Percentiles rank a stretch among this genome's conserved stretches.
Conservation (phyloP, 345 rosid species). For the Bruguiera sexangula region DNA sequence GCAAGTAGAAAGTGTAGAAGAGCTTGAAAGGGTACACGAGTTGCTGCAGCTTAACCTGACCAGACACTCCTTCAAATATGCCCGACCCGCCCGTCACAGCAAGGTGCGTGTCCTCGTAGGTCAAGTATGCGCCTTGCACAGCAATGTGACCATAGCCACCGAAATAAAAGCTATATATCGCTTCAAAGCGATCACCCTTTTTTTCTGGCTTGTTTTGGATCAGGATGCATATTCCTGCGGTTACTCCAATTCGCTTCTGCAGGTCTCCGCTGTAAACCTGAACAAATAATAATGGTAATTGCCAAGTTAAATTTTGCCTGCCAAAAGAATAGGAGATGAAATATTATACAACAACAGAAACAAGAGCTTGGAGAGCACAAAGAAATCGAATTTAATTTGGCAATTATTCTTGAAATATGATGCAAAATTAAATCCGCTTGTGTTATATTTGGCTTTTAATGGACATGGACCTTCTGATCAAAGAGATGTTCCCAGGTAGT, state of each 20-base stretch:
- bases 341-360: no score
- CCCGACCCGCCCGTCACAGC: slow-evolving; percentile 66
- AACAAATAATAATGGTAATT: background rate
- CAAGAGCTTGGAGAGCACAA: no score
- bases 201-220: slow-evolving; percentile 68
- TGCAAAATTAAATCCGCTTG: no score
- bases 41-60: slow-evolving; percentile 53
- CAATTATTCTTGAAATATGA: no score
- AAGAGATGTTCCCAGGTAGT: no score
- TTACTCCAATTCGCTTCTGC: slow-evolving; percentile 69
- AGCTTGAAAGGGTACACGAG: slow-evolving; percentile 52
- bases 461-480: no score
- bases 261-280: slow-evolving; percentile 76
- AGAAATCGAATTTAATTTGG: no score
- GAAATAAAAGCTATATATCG: slow-evolving; percentile 72
- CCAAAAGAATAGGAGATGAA: background rate
- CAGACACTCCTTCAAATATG: slow-evolving; percentile 58
- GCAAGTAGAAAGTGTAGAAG: slow-evolving; percentile 55
- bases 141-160: slow-evolving; percentile 70
- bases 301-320: background rate
- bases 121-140: slow-evolving; percentile 63
- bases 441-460: no score
- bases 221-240: slow-evolving; percentile 71
- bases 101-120: slow-evolving; percentile 60
- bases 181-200: slow-evolving; percentile 81